These are phyloP conservation scores for Proteromonas lacertae DNA, from an alignment of 352 stramenopile genomes.

Conservation along the genomic window DNA sequence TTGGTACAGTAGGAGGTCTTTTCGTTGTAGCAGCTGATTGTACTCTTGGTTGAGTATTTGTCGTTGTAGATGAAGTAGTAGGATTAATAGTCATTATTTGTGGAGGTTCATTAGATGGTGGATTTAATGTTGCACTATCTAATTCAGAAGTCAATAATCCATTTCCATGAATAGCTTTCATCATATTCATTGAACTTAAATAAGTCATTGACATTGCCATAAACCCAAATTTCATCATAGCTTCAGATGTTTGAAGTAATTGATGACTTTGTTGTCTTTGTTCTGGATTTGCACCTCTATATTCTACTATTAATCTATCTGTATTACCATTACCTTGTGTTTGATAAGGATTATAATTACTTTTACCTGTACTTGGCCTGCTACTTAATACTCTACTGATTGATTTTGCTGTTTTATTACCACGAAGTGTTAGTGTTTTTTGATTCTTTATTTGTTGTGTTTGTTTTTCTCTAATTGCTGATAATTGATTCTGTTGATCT, in stretches of 20 bases:
- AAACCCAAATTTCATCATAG: slow-evolving; percentile 91
- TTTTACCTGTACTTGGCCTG: not conserved
- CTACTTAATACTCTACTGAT: not conserved
- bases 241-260: slow-evolving; percentile 75
- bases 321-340: not conserved
- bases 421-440: too few species aligned
- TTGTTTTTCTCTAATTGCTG: slow-evolving; percentile 21
- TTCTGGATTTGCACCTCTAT: slow-evolving; percentile 13
- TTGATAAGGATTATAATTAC: not conserved
- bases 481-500: slow-evolving; percentile 56
- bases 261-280: slow-evolving; percentile 47
- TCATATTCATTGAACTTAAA: slow-evolving; percentile 82
- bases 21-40: not conserved
- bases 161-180: slow-evolving; percentile 70
- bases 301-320: not conserved
- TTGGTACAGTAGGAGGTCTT: not conserved
- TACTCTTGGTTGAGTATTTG: slow-evolving; percentile 8
- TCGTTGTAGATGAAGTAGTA: slow-evolving; percentile 52
- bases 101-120: too few species aligned
- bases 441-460: slow-evolving; percentile 15
- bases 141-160: too few species aligned
- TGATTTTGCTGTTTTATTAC: not conserved
- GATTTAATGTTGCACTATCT: too few species aligned
- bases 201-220: slow-evolving; percentile 89
- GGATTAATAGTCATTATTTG: too few species aligned